Evolutionary conservation across 192 early-diverging fungal species (phyloP), one percentile per base, ranked within the genome.

Genomic region (Gaertneriomyces semiglobifer): DNA sequence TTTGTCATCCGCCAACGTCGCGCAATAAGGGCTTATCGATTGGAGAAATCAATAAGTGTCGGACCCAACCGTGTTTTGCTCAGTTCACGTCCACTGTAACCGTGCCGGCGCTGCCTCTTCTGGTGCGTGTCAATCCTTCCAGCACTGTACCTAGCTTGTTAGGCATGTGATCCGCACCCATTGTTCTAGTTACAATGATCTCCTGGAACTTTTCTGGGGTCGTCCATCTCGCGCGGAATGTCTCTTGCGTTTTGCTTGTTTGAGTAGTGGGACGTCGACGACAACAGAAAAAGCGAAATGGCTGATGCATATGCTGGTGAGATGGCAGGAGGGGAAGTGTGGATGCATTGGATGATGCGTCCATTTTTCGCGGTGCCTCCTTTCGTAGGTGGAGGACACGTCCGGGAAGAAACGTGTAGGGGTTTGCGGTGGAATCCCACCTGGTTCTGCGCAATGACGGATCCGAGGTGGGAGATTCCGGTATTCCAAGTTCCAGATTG

Each of bases 161-260:
- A 33, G 76, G 81, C 54, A 83, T 65, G 63, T 83, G 81, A 53
- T 83, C 81, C n/a, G 51, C 39, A 8, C 52, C 74, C 78, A 78
- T 80, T 12, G 67, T 64, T 16, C 43, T 44, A n/a, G 73, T 67
- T 45, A 84, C 73, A 11, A 74, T 51, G 43, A 84, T 77, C 20
- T 78, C 71, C 11, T 67, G 61, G 54, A 81, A 77, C 38, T 54
- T 63, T 5, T 46, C 66, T 6, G 69, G 69, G 14, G 19, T 8
- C 0, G 73, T 69, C 79, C 79, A 81, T 6, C 56, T 58, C 6
- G 79, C 66, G 4, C 76, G 11, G 47, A 79, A 81, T 16, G 20
- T 11, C n/a, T 33, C 53, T 39, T 41, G 40, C 25, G 8, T 12
- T 48, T 39, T 18, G 12, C 25, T 44, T 54, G 62, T 58, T 38